Base-by-base conservation (phyloP, 2,329 filamentous ascomycete species). In the Fusarium anthophilum region DNA sequence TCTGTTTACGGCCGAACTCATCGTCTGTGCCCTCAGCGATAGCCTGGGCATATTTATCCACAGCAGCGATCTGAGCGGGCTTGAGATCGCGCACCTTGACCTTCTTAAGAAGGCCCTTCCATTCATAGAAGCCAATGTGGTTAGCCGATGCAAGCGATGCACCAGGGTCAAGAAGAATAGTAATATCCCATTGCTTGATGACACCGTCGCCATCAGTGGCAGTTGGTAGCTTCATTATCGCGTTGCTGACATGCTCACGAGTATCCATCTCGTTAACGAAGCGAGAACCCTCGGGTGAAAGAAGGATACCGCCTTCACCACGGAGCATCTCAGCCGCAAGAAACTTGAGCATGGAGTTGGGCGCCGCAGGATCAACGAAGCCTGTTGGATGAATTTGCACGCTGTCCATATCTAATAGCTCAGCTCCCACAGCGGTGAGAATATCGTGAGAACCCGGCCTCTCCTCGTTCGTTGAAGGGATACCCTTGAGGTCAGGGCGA, bases 321-420 rank as follows among this genome's bases (percentile, higher is more conserved):
- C 90, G 83, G 32, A 92, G 82, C 66, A 90, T 84, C 79, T 92
- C 91, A 1, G 90, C 90, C 0, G 90, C 90, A 8, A 92, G 85
- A 74, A 92, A 89, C 79, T 92, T 92, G 54, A 90, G 85, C 39
- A 81, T 80, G 1, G 85, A 83, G 2, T 72, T 73, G 0, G 83
- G 80, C 38, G 85, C 83, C 3, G 83, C 82, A 0, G 87, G 86
- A 70, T 91, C 89, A 11, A 92, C 82, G 75, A 92, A 92, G 1
- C 89, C 89, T 0, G 90, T 91, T 6, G 91, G 90, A 72, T 92
- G 91, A 9, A 92, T 85, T 79, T 92, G 91, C 5, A 92, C 89
- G 66, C 83, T 84, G 48, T 87, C 84, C 86, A 88, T 88, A 35
- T 88, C 86, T 45, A 88, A 81, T 18, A 87, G 78, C 38, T 80